These are phyloP conservation scores for Sherardia arvensis DNA, from an alignment of 257 asterid species.

Conservation along the genomic window DNA sequence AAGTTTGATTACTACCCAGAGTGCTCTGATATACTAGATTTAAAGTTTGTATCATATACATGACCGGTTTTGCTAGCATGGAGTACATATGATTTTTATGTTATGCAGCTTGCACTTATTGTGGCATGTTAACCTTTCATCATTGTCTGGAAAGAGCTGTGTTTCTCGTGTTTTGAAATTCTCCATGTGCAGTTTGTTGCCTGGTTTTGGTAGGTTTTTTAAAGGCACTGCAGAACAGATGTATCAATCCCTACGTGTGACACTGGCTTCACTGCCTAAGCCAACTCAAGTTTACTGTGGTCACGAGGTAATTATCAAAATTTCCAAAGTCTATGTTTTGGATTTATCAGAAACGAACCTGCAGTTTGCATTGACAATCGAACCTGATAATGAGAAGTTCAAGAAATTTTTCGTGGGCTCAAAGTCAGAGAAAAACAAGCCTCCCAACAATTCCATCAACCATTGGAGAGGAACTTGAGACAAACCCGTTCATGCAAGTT, in stretches of 20 bases:
- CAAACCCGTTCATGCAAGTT: slow-evolving; percentile 90
- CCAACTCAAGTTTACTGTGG: no score
- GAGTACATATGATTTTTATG: no score
- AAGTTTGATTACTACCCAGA: no score
- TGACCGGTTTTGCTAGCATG: no score
- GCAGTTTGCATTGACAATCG: slow-evolving; percentile 70
- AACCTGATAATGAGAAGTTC: slow-evolving; percentile 58
- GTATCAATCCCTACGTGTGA: no score
- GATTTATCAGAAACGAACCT: slow-evolving; percentile 54
- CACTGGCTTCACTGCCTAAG: no score
- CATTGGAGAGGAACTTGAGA: slow-evolving; percentile 71
- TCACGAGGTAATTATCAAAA: slow-evolving; percentile 60
- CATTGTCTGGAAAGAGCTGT: neutral
- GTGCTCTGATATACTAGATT: no score
- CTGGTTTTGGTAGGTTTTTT: slow-evolving; percentile 89
- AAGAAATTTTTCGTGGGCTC: slow-evolving; percentile 32
- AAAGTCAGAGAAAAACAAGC: slow-evolving; percentile 22
- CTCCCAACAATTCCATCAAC: slow-evolving; percentile 92
- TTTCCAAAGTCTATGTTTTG: neutral
- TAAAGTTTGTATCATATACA: no score
- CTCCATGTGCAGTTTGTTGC: slow-evolving; percentile 52
- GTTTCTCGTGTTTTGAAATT: neutral
- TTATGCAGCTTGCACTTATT: no score
- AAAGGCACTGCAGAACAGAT: slow-evolving; percentile 95
- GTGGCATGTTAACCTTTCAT: neutral